These are phyloP conservation scores for Yarrowia alimentaria DNA, from an alignment of 805 yeast species.

Conservation along the genomic window DNA sequence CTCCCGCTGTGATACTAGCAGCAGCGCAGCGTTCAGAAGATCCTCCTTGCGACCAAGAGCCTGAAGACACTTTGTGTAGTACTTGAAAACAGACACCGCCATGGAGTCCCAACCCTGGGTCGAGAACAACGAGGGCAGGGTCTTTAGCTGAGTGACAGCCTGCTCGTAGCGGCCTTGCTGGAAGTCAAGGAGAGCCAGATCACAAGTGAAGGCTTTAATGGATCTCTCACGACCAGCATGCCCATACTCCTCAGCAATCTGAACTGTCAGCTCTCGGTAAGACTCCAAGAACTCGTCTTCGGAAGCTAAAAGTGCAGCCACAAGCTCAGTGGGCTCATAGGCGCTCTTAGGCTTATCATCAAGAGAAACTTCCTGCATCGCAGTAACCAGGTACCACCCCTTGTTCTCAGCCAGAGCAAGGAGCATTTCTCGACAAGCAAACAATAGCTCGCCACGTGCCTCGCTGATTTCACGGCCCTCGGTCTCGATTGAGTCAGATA, in stretches of 20 bases:
- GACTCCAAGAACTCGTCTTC: slow-evolving; percentile 43
- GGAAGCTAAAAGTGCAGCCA: slow-evolving; percentile 37
- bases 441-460: slow-evolving; percentile 45
- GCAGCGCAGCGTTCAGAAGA: slow-evolving; percentile 37
- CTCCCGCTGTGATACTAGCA: slow-evolving; percentile 34
- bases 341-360: slow-evolving; percentile 28
- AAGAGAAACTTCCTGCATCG: slow-evolving; percentile 36
- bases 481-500: slow-evolving; percentile 36
- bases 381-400: slow-evolving; percentile 38
- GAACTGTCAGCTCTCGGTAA: slow-evolving; percentile 56
- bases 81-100: slow-evolving; percentile 62
- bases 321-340: slow-evolving; percentile 32
- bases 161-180: slow-evolving; percentile 54
- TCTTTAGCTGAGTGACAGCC: slow-evolving; percentile 62
- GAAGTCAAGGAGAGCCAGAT: slow-evolving; percentile 69
- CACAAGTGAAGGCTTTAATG: slow-evolving; percentile 71
- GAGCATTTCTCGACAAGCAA: slow-evolving; percentile 44
- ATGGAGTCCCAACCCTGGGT: slow-evolving; percentile 72
- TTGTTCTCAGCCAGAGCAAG: slow-evolving; percentile 35
- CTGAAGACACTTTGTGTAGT: slow-evolving; percentile 64
- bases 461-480: slow-evolving; percentile 41
- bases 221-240: slow-evolving; percentile 57
- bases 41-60: slow-evolving; percentile 34
- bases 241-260: slow-evolving; percentile 53
- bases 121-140: slow-evolving; percentile 66